phyloP scores from a whole-genome alignment of 495 filamentous ascomycete genomes.

The Parachaetomium inaequale region DNA sequence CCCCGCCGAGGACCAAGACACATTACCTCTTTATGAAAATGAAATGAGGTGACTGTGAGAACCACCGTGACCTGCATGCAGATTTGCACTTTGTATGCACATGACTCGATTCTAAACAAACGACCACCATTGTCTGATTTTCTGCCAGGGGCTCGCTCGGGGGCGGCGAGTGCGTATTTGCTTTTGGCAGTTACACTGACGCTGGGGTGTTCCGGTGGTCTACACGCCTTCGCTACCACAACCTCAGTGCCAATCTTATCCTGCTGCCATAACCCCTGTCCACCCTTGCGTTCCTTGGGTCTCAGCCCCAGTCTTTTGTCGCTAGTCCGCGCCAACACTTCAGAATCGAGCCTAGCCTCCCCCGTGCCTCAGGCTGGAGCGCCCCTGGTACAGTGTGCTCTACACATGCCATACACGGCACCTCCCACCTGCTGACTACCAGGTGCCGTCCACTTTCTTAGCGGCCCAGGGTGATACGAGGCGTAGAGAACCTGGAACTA shows the following conservation, averaged over 20 bases:
- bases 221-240: background rate
- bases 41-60: no score
- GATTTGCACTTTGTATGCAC: no score
- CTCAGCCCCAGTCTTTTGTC: conserved; percentile 13
- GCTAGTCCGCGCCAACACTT: conserved; percentile 20
- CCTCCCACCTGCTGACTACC: conserved; percentile 7
- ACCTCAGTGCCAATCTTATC: conserved; percentile 16
- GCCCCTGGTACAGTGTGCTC: conserved; percentile 10
- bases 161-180: background rate
- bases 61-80: no score
- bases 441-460: background rate
- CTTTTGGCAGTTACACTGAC: conserved; percentile 5
- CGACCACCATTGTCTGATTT: conserved; percentile 6
- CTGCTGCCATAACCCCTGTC: conserved; percentile 19
- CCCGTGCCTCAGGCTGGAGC: background rate
- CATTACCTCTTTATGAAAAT: background rate
- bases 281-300: background rate
- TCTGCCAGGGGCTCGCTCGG: background rate
- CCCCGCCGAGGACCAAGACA: background rate
- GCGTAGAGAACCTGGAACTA: conserved; percentile 2
- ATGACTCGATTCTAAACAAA: no score
- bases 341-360: conserved; percentile 13
- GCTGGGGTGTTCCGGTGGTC: background rate
- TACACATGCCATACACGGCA: background rate
- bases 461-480: conserved; percentile 1